Base-by-base conservation (phyloP, 257 asterid genomes). In the Petrea volubilis region DNA sequence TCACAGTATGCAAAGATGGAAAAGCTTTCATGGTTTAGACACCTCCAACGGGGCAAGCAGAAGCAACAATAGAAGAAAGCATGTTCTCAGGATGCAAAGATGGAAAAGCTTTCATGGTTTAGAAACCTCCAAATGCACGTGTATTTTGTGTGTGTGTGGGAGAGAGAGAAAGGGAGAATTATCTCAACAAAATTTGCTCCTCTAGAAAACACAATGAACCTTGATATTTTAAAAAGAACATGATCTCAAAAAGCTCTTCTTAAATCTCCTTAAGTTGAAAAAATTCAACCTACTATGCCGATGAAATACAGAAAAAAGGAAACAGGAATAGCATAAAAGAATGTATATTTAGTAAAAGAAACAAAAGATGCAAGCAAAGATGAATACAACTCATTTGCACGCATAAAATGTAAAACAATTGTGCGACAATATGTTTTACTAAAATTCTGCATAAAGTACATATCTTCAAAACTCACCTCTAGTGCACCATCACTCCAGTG, bases 401-500 rank as follows among this genome's bases (percentile, higher is more conserved):
- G n/a, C 60, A 13, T n/a, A 50, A 47, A 50, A 29, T 59, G 2
- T 13, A 14, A 25, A 60, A 33, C 33, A 59, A 53, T 0, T 5
- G 27, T 34, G 29, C 40, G 28, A 6, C 18, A 15, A 14, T 6
- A 25, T 50, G 20, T 58, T 50, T 7, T 17, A 68, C 55, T 10
- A 64, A 33, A 50, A 27, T 27, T 36, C 24, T 10, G 7, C 69
- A 76, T 49, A 75, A 11, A 52, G 60, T 60, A 76, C 74, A 47
- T 66, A 33, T 52, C 60, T 18, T 7, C 14, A 3, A 1, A n/a
- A 44, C 71, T 44, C 55, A 86, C 92, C 89, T 86, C 92, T 74
- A 86, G 82, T 60, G 97, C 98, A 53, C 98, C 98, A 77, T 91
- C 90, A 60, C 91, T 94, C 98, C 98, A 91, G 76, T 94, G 97